Percentiles rank a stretch among this genome's conserved stretches.
These are phyloP conservation scores for Linum trigynum DNA, from an alignment of 345 rosid genomes.

Conservation along the genomic window DNA sequence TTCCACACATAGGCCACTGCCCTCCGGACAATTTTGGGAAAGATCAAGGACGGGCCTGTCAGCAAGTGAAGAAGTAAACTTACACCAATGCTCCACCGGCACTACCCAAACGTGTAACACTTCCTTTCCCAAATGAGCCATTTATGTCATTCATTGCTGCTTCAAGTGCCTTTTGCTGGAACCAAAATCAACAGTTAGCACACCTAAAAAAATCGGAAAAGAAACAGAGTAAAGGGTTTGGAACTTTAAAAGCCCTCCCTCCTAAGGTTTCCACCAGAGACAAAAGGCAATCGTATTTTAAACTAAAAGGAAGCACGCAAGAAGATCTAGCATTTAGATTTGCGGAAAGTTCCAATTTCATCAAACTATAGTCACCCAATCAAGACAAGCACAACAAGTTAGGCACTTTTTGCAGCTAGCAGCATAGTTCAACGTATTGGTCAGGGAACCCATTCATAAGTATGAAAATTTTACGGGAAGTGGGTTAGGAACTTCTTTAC, in stretches of 20 bases:
- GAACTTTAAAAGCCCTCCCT: too few relatives aligned
- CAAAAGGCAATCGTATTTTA: not conserved
- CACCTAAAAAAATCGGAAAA: not conserved
- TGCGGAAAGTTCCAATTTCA: not conserved
- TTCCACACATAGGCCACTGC: too few relatives aligned
- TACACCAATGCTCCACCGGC: constrained; percentile 94
- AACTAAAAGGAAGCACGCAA: not conserved
- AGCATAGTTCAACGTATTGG: too few relatives aligned
- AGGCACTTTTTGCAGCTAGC: too few relatives aligned
- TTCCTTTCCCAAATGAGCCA: constrained; percentile 84
- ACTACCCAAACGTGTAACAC: constrained; percentile 90
- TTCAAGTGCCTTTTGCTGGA: constrained; percentile 89
- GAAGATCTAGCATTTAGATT: not conserved
- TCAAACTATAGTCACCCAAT: too few relatives aligned
- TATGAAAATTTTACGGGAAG: too few relatives aligned
- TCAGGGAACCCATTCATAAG: too few relatives aligned
- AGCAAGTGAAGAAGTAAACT: constrained; percentile 19
- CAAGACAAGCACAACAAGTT: too few relatives aligned
- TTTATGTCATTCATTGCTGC: constrained; percentile 93
- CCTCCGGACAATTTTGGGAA: too few relatives aligned
- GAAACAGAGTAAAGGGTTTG: too few relatives aligned
- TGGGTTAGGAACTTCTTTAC: constrained; percentile 17
- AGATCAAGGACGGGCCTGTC: not conserved
- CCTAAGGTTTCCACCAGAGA: not conserved
- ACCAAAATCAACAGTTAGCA: not conserved